Conservation (phyloP, 768 basidiomycete species). For the Fibroporia radiculosa region DNA sequence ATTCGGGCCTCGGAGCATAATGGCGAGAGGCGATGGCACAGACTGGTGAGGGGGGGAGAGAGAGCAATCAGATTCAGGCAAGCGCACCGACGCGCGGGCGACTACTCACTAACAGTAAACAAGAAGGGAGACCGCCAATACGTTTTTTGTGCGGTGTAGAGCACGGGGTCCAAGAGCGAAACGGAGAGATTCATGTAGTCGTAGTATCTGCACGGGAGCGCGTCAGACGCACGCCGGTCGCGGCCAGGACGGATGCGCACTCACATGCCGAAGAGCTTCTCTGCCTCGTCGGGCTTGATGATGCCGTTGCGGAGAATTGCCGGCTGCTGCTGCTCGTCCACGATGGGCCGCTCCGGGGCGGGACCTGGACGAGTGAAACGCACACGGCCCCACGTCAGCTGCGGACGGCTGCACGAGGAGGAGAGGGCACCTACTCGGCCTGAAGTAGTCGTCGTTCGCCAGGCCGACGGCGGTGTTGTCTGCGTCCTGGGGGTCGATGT, state of each 20-base stretch:
- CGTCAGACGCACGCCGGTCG: neutral
- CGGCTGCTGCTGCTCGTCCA: constrained; percentile 37
- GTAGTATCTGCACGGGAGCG: constrained; percentile 46
- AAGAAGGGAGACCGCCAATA: constrained; percentile 84
- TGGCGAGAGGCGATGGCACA: constrained; percentile 86
- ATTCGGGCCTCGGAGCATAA: constrained; percentile 58
- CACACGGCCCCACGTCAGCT: no score
- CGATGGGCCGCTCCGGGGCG: constrained; percentile 25
- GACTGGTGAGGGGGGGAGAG: constrained; percentile 35
- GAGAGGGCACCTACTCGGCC: constrained; percentile 43
- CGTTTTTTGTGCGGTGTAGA: constrained; percentile 79
- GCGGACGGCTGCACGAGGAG: no score
- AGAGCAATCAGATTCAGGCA: neutral
- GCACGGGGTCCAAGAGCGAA: constrained; percentile 69
- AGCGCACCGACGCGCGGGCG: neutral
- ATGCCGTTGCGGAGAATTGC: constrained; percentile 63
- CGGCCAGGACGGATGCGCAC: constrained; percentile 10
- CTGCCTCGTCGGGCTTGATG: constrained; percentile 58
- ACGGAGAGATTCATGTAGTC: constrained; percentile 73
- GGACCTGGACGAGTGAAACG: constrained; percentile 12
- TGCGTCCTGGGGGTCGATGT: constrained; percentile 27
- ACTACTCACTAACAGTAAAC: constrained; percentile 77
- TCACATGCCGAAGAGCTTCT: constrained; percentile 66
- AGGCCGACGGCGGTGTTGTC: constrained; percentile 55
- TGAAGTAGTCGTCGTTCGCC: constrained; percentile 63